Evolutionary conservation across 2,329 filamentous ascomycete species (phyloP).

Genomic region (Fusarium sp.): DNA sequence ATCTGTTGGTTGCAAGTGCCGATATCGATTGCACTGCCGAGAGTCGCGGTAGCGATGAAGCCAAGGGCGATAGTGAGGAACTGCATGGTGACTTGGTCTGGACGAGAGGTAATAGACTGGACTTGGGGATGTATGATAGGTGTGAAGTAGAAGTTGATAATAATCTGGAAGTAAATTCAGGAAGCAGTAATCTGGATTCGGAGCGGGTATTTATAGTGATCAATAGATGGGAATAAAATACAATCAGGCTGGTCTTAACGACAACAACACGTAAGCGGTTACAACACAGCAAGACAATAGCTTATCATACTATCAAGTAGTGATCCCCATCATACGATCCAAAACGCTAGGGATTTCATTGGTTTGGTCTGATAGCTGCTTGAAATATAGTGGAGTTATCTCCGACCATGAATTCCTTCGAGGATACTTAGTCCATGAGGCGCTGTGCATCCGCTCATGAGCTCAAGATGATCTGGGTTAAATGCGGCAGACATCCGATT

Average conservation of each 20-base stretch:
- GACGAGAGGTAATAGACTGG: background rate
- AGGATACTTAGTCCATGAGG: too few relatives aligned
- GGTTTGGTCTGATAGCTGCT: background rate
- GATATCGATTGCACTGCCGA: background rate
- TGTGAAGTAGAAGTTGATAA: background rate
- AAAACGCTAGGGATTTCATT: background rate
- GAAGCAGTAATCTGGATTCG: background rate
- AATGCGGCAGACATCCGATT: too few relatives aligned
- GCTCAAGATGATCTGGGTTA: too few relatives aligned
- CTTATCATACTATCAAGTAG: background rate
- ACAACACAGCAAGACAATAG: background rate
- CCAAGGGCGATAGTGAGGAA: background rate
- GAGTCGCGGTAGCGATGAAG: background rate
- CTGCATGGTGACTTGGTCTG: background rate
- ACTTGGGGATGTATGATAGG: background rate
- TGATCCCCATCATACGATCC: background rate
- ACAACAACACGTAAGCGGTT: background rate
- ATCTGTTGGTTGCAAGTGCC: background rate
- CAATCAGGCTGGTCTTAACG: background rate
- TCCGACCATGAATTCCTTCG: too few relatives aligned
- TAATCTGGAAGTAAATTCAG: background rate
- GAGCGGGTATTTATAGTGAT: background rate
- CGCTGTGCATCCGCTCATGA: too few relatives aligned
- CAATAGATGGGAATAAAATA: background rate
- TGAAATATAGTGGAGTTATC: background rate